A percentile compares a stretch with the other conserved stretches of the same genome.
These are phyloP conservation scores for Bipolaris bicolor DNA, from an alignment of 2,329 filamentous ascomycete species.

Conservation along the genomic window DNA sequence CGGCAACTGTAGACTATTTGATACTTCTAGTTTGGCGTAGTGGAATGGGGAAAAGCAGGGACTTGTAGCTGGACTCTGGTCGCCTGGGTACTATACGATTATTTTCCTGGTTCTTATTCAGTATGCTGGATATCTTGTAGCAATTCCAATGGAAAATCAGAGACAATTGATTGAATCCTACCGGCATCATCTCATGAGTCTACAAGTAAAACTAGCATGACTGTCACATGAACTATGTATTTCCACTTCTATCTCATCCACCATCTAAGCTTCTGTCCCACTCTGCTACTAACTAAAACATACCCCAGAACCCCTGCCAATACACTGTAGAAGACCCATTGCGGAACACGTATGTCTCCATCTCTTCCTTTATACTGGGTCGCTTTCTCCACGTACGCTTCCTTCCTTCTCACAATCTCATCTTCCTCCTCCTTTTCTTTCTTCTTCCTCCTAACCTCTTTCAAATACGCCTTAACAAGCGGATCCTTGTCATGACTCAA, in stretches of 20 bases:
- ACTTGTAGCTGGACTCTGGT: no score
- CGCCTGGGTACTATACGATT: no score
- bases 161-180: no score
- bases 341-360: not conserved
- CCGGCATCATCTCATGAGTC: no score
- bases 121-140: no score
- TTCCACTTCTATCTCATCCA: not conserved
- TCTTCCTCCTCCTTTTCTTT: not conserved
- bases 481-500: conserved; percentile 30
- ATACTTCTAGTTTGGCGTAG: no score
- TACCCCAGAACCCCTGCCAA: not conserved
- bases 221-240: not conserved
- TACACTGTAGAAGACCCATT: conserved; percentile 1
- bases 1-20: no score
- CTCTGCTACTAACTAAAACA: not conserved
- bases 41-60: no score
- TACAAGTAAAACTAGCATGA: no score
- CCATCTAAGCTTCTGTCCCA: not conserved
- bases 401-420: not conserved
- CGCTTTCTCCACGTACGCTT: not conserved
- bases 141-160: no score
- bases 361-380: not conserved
- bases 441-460: conserved; percentile 2
- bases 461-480: conserved; percentile 31
- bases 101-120: no score